Base-by-base conservation (phyloP, 2,329 filamentous ascomycete genomes). In the Boeremia lycopersici region DNA sequence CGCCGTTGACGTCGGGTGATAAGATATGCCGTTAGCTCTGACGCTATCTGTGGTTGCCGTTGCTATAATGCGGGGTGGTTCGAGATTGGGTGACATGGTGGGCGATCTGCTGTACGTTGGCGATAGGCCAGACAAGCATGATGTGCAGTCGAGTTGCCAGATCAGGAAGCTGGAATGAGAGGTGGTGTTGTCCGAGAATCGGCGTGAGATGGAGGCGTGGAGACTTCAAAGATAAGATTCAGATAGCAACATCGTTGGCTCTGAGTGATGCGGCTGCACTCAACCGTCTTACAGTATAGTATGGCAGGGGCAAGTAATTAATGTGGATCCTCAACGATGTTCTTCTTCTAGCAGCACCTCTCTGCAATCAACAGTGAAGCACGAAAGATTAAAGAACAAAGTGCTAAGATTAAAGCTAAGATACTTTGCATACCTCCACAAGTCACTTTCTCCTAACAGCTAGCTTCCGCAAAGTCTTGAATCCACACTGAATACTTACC, bases 121-220 rank as follows among this genome's bases (percentile, higher is more conserved):
- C 51, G 57, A 63, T 61, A 64, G 51, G 57, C 41, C 39, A 40
- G 46, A 53, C 44, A 47, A 48, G 39, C 56, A 58, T 59, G 57
- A 59, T 62, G 39, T 56, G 57, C 56, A 57, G 29, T 4, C 11
- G 25, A 19, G 25, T 43, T 62, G 40, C 65, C 63, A n/a, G 34
- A 65, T 57, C 19, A 57, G 64, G 65, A 64, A 68, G 65, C 60
- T 63, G 53, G 30, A n/a, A 35, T 12, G 35, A 6, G n/a, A 33
- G 11, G 35, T 38, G 31, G 23, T 46, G 46, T 49, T 5, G 30
- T 46, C 46, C 52, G 52, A 39, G 17, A 2, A 30, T 45, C 45
- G 52, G 52, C 45, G 26, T 40, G 15, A 5, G 17, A 33, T 45
- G 10, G 17, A 40, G 29, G 25, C 31, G 39, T 44, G 41, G 53